These are phyloP conservation scores for Apiotrichum veenhuisii DNA, from an alignment of 1,284 basidiomycete species.

Conservation along the genomic window DNA sequence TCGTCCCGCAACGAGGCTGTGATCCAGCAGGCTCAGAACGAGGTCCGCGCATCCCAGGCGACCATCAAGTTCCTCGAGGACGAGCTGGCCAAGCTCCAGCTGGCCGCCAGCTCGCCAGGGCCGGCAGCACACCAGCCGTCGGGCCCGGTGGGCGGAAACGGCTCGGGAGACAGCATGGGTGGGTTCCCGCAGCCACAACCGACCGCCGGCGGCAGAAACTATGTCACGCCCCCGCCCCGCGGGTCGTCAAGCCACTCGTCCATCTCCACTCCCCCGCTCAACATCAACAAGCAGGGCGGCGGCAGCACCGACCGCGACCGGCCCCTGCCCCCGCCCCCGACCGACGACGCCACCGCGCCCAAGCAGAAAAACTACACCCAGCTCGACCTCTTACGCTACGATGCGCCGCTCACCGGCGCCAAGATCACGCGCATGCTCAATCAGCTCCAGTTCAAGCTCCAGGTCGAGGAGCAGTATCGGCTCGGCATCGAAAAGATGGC, in stretches of 20 bases:
- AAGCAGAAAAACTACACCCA: slow-evolving; percentile 45
- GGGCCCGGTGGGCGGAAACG: not conserved
- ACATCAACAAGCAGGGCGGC: slow-evolving; percentile 2
- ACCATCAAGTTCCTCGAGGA: slow-evolving; percentile 48
- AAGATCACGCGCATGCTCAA: slow-evolving; percentile 98
- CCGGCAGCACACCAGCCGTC: not conserved
- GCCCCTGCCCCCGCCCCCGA: slow-evolving; percentile 12
- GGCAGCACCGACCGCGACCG: slow-evolving; percentile 1
- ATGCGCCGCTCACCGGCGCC: slow-evolving; percentile 91
- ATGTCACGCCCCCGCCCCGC: not conserved
- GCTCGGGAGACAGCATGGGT: not conserved
- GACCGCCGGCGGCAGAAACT: not conserved
- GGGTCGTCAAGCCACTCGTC: not conserved
- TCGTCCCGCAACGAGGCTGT: slow-evolving; percentile 48
- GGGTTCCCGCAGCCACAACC: not conserved
- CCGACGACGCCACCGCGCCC: slow-evolving; percentile 1
- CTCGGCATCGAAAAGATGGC: slow-evolving; percentile 99
- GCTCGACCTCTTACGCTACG: slow-evolving; percentile 88
- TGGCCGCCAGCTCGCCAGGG: slow-evolving; percentile 12
- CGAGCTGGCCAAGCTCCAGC: slow-evolving; percentile 45
- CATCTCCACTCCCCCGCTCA: slow-evolving; percentile 5
- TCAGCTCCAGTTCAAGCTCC: slow-evolving; percentile 98
- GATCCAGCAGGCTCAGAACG: slow-evolving; percentile 50
- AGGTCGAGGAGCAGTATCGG: slow-evolving; percentile 98
- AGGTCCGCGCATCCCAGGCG: slow-evolving; percentile 46